A percentile compares a stretch with the other conserved stretches of the same genome.
Evolutionary conservation across 2,329 filamentous ascomycete species (phyloP).

Genomic region (Periconia macrospinosa): DNA sequence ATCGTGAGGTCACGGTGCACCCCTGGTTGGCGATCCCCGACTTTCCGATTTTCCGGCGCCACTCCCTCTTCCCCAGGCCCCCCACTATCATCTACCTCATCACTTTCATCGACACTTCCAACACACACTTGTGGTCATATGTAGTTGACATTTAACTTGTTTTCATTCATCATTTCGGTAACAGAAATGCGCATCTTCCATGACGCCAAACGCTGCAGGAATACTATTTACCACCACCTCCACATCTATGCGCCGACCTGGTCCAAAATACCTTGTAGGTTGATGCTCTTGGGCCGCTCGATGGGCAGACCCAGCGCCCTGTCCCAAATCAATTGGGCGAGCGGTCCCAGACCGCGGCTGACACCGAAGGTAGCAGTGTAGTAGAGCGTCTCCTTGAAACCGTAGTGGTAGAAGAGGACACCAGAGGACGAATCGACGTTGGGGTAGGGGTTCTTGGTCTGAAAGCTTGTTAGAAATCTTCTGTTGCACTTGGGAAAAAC

Average conservation of each 20-base stretch:
- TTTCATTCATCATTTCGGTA: background rate
- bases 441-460: constrained; percentile 95
- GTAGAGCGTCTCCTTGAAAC: constrained; percentile 95
- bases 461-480: constrained; percentile 5
- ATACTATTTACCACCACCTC: constrained; percentile 19
- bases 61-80: background rate
- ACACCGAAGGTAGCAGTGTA: constrained; percentile 76
- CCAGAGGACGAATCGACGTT: constrained; percentile 95
- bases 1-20: background rate
- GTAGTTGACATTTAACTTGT: background rate
- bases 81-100: background rate
- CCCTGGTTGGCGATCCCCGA: constrained; percentile 3
- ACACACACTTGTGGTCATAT: background rate
- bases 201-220: constrained; percentile 13
- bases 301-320: constrained; percentile 91
- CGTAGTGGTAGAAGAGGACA: constrained; percentile 97
- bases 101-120: background rate
- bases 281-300: constrained; percentile 97
- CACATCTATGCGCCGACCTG: constrained; percentile 40
- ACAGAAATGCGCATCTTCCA: background rate
- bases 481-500: background rate
- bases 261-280: constrained; percentile 82
- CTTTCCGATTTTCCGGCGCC: constrained; percentile 2
- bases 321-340: constrained; percentile 96
- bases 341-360: constrained; percentile 76